Evolutionary conservation across 2,329 filamentous ascomycete genomes (phyloP).

Genomic region (Aspergillus texensis): DNA sequence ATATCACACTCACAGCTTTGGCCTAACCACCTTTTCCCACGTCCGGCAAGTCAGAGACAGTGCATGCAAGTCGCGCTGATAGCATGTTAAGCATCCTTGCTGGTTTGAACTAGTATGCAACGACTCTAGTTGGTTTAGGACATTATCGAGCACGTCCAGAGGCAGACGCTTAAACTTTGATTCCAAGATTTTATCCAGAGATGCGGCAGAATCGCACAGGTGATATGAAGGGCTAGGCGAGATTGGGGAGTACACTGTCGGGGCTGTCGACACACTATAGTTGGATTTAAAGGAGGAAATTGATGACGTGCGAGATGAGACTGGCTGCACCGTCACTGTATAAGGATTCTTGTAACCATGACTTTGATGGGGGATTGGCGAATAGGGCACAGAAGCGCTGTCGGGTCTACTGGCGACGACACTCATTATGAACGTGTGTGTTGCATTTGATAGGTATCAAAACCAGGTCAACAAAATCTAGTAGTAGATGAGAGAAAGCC

Average conservation of each 20-base stretch:
- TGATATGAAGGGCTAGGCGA: conserved; percentile 38
- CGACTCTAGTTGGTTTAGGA: conserved; percentile 53
- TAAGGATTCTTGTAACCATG: conserved; percentile 34
- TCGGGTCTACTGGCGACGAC: conserved; percentile 44
- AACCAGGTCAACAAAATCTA: conserved; percentile 6
- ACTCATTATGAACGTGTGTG: conserved; percentile 37
- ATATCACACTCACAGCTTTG: conserved; percentile 49
- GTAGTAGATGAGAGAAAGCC: conserved; percentile 3
- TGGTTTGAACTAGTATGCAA: conserved; percentile 46
- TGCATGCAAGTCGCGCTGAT: conserved; percentile 56
- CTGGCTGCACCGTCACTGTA: conserved; percentile 33
- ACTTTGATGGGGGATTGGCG: conserved; percentile 28
- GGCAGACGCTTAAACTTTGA: conserved; percentile 52
- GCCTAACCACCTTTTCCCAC: conserved; percentile 58
- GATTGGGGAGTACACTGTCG: conserved; percentile 43
- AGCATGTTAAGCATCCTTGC: conserved; percentile 55
- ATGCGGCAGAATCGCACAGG: conserved; percentile 43
- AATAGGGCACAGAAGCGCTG: conserved; percentile 35
- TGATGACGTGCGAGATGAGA: conserved; percentile 36
- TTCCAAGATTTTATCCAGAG: conserved; percentile 36
- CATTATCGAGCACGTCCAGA: conserved; percentile 57
- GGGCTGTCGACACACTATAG: conserved; percentile 39
- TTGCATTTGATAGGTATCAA: conserved; percentile 20
- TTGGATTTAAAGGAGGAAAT: conserved; percentile 43
- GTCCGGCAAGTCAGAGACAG: conserved; percentile 57